Base-by-base conservation (phyloP, 306 rosid species). In the Corylus avellana region DNA sequence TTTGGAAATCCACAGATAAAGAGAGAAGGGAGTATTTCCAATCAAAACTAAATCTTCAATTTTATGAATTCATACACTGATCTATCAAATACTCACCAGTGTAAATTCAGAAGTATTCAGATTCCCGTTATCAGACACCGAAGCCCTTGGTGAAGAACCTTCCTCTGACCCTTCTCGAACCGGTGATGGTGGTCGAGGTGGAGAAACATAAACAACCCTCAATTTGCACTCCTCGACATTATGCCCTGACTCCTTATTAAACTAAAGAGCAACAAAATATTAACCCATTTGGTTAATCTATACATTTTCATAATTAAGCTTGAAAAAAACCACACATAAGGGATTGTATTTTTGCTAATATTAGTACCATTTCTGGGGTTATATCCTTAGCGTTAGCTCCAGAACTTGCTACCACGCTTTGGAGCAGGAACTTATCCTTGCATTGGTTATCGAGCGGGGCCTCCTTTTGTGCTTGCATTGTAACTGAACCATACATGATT, bases 391-490 rank as follows among this genome's bases (percentile, higher is more conserved):
- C 8, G 8, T 89, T 81, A 39, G 93, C 88, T 55, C 92, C 95
- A 5, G 89, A 62, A 55, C 72, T 81, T 20, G 93, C 85, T 25
- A 86, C 87, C 2, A 89, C 93, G 16, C 97, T 89, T 82, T 90
- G 98, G 80, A 93, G 97, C 70, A 93, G 92, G 87, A 93, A 93
- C 89, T 93, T 93, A 86, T 93, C 98, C 86, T 85, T 93, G 87
- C 98, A 93, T 83, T 91, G 97, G 97, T 91, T 85, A 75, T 93
- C 97, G 39, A 79, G 66, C 16, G 97, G 95, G 69, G 81, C 80
- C 72, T 93, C 98, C 89, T 91, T 93, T 64, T 93, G 98, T 0
- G 97, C 97, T 90, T 93, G 98, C 98, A 93, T 93, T 64, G 97
- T 93, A 37, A 93, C 98, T 93, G 81, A 72, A 70, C 66, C 48